Base-by-base conservation (phyloP, 2,329 filamentous ascomycete genomes). In the Neodidymelliopsis sp. region DNA sequence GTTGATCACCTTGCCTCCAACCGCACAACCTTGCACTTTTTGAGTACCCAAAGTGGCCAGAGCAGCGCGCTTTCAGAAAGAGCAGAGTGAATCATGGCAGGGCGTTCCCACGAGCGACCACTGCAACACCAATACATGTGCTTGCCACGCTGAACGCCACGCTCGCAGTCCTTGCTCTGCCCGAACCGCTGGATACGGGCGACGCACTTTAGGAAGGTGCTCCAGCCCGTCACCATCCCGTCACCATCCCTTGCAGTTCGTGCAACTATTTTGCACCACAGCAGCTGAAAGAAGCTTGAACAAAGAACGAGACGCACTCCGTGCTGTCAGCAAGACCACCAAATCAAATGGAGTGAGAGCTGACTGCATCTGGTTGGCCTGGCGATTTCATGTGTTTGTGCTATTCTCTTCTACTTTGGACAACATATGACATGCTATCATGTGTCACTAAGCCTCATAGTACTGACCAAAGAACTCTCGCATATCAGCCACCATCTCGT, bases 401-500 rank as follows among this genome's bases (percentile, higher is more conserved):
- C n/a, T n/a, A n/a, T n/a, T n/a, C n/a, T n/a, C n/a, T n/a, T n/a
- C n/a, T n/a, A n/a, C n/a, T n/a, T n/a, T n/a, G n/a, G n/a, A n/a
- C n/a, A n/a, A n/a, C n/a, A n/a, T n/a, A n/a, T n/a, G n/a, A n/a
- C n/a, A n/a, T n/a, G n/a, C n/a, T n/a, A n/a, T n/a, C n/a, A n/a
- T n/a, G n/a, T n/a, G n/a, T n/a, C 6, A 33, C 27, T 37, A 60
- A 19, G 42, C 42, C 29, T 53, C 33, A 25, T 53, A 56, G 35
- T 41, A 53, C 30, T 52, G 28, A 10, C 56, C 53, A 41, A 61
- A 59, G 25, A 65, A 63, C 30, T 61, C 60, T 11, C 60, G 55
- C 52, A 63, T 50, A 33, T 67, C 62, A 15, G 29, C 42, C 4
- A 62, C 53, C 57, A 64, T 63, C 46, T 65, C 54, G 1, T 59